Base-by-base conservation (phyloP, 106 monocot genomes). In the Acorus gramineus region DNA sequence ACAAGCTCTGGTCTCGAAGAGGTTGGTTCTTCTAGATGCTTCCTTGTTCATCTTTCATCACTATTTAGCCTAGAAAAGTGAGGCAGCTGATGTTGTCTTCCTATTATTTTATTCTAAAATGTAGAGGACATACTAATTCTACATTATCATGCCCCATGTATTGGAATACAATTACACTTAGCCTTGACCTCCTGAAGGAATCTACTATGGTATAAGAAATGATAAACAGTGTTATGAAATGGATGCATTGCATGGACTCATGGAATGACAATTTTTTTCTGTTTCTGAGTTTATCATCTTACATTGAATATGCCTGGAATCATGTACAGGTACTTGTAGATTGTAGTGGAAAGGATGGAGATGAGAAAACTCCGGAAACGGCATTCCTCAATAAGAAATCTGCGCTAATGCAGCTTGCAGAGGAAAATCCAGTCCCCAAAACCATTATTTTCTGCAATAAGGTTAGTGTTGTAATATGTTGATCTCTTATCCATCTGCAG, bases 361-460 rank as follows among this genome's bases (percentile, higher is more conserved):
- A 84, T 67, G 98, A 89, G 61, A 99, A 86, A 69, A 83, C 67
- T 69, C 79, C 83, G 44, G 88, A 99, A 10, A 92, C 85, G 55
- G 98, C 98, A 54, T 99, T 99, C 74, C 64, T 65, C 44, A 89
- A 99, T 75, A 92, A 98, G 73, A 98, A 75, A 72, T 62, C 79
- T 60, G 83, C 92, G 53, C 77, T 99, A 62, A 9, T 99, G 61
- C 77, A 64, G 55, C 82, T 99, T 77, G 67, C 82, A 8, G 81
- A 89, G 67, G 77, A 86, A 78, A 75, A 78, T 69, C 83, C 81
- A 43, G 85, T 92, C 67, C 77, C 51, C 54, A 99, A 78, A 82
- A 99, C 92, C 67, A 89, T 99, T 59, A 54, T 99, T 48, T 99
- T 99, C 78, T 99, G 92, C 85, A 99, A 99, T 50, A 99, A 99